These are phyloP conservation scores for Coprinellus aureogranulatus DNA, from an alignment of 768 basidiomycete genomes.

Conservation along the genomic window DNA sequence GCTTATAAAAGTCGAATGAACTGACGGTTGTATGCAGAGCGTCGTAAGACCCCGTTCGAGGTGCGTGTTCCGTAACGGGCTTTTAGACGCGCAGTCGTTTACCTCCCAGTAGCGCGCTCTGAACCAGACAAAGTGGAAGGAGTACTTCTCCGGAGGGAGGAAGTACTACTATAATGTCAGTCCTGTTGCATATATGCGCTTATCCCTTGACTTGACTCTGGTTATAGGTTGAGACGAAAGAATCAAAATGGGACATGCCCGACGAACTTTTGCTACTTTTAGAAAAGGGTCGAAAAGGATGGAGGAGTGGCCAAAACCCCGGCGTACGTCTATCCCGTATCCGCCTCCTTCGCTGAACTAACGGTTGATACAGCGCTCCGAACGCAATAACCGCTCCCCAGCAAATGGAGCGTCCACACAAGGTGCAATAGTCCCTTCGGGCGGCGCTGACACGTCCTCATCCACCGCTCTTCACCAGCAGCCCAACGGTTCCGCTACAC, in stretches of 20 bases:
- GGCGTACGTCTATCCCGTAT: constrained; percentile 13
- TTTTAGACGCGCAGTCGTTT: too few relatives aligned
- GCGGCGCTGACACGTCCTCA: constrained; percentile 51
- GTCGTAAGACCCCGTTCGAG: constrained; percentile 94
- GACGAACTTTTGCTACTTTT: constrained; percentile 84
- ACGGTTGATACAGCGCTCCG: constrained; percentile 15
- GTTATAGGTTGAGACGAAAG: constrained; percentile 84
- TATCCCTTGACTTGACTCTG: too few relatives aligned
- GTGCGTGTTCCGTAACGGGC: constrained; percentile 47
- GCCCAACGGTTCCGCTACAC: too few relatives aligned
- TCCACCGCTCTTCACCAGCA: too few relatives aligned
- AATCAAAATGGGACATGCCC: constrained; percentile 98
- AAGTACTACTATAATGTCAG: constrained; percentile 89
- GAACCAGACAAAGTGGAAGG: constrained; percentile 90
- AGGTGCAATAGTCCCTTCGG: constrained; percentile 54
- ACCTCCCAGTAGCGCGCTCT: constrained; percentile 81
- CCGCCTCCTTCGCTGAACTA: background rate
- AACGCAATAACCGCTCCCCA: constrained; percentile 33
- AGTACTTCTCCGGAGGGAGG: constrained; percentile 88
- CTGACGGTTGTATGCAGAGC: too few relatives aligned
- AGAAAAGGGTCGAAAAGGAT: constrained; percentile 83
- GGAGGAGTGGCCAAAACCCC: constrained; percentile 36
- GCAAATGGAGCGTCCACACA: constrained; percentile 43
- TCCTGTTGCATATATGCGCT: too few relatives aligned
- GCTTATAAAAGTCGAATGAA: too few relatives aligned